Evolutionary conservation across 1,139 yeast genomes (phyloP).

Genomic region (Hanseniaspora uvarum): DNA sequence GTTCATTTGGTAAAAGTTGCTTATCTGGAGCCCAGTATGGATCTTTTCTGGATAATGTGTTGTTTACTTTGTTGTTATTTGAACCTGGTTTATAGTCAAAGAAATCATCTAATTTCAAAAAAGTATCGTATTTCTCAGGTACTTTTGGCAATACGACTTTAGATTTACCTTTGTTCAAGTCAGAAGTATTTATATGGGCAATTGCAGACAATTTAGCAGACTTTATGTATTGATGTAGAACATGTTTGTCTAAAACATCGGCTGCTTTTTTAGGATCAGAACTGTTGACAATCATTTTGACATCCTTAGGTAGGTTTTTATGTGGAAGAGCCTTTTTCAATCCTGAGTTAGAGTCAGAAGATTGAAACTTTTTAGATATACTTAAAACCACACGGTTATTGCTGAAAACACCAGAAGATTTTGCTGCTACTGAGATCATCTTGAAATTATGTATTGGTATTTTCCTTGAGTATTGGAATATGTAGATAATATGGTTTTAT

Average conservation of each 20-base stretch:
- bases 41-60: conserved; percentile 49
- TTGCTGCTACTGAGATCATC: conserved; percentile 1
- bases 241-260: conserved; percentile 6
- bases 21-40: conserved; percentile 45
- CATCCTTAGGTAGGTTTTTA: conserved; percentile 4
- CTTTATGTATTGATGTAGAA: conserved; percentile 13
- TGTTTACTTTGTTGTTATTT: conserved; percentile 64
- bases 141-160: conserved; percentile 2
- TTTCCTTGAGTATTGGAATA: neutral
- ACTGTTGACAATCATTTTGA: conserved; percentile 4
- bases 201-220: conserved; percentile 16
- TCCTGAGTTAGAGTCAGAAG: neutral
- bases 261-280: conserved; percentile 6
- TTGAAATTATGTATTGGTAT: neutral
- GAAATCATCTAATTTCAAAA: conserved; percentile 45
- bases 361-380: neutral
- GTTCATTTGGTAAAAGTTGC: conserved; percentile 11
- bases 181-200: conserved; percentile 6
- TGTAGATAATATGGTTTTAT: neutral
- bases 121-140: conserved; percentile 42
- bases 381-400: neutral
- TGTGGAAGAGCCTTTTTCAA: conserved; percentile 13
- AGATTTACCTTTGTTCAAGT: conserved; percentile 7
- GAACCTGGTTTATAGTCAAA: conserved; percentile 63
- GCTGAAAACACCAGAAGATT: neutral